Percentiles rank a stretch among this genome's conserved stretches.
phyloP scores from a whole-genome alignment of 352 stramenopile genomes.

The Phytophthora ramorum region DNA sequence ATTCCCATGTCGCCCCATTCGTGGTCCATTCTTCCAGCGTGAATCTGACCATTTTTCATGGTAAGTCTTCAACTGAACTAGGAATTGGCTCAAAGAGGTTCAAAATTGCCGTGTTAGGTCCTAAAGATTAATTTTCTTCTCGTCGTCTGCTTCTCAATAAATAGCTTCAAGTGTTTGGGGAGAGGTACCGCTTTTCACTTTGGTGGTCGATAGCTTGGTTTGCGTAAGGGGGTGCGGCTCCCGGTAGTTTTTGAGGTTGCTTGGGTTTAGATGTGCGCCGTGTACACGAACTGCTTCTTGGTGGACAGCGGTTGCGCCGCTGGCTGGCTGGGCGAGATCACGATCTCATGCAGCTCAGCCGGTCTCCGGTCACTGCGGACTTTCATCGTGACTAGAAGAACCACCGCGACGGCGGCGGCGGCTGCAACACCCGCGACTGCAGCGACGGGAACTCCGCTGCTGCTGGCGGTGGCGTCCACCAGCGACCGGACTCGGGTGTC shows the following conservation, averaged over 20 bases:
- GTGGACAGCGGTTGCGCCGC: slow-evolving; percentile 34
- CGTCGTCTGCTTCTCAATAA: slow-evolving; percentile 18
- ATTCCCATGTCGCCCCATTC: too few relatives aligned
- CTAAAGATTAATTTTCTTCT: slow-evolving; percentile 8
- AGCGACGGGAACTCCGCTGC: slow-evolving; percentile 2
- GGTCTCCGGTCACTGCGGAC: slow-evolving; percentile 11
- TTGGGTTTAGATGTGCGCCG: slow-evolving; percentile 51
- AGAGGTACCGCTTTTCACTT: slow-evolving; percentile 19
- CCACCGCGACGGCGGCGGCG: slow-evolving; percentile 32
- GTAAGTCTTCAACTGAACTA: too few relatives aligned
- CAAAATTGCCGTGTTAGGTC: slow-evolving; percentile 20
- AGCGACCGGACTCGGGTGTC: slow-evolving; percentile 10
- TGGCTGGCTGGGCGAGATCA: slow-evolving; percentile 51
- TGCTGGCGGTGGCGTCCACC: slow-evolving; percentile 4
- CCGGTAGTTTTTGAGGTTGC: slow-evolving; percentile 12
- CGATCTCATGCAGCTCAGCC: slow-evolving; percentile 43
- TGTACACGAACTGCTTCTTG: slow-evolving; percentile 59
- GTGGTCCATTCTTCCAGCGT: too few relatives aligned
- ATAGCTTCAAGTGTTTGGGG: slow-evolving; percentile 17
- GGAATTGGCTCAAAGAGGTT: not conserved
- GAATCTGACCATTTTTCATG: too few relatives aligned
- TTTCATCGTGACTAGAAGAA: slow-evolving; percentile 31
- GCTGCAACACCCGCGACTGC: slow-evolving; percentile 26
- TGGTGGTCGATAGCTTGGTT: slow-evolving; percentile 5
- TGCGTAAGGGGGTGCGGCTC: slow-evolving; percentile 33